Evolutionary conservation across 345 rosid species (phyloP).

Genomic region (Erysimum cheiranthoides): DNA sequence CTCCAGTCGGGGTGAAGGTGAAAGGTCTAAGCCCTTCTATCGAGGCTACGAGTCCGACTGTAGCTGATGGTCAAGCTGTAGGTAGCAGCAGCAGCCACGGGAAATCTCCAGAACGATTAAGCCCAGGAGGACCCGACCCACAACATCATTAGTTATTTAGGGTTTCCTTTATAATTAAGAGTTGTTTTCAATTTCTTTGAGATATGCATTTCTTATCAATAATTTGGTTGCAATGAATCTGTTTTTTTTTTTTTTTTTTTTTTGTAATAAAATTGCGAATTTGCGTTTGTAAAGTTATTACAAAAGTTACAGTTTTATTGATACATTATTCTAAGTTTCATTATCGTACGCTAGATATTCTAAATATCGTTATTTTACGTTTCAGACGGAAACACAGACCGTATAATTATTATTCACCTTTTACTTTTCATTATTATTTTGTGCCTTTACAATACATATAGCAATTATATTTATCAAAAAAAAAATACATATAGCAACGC

Average conservation of each 20-base stretch:
- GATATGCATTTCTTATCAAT: conserved; percentile 38
- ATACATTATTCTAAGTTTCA: background rate
- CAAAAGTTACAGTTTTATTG: conserved; percentile 22
- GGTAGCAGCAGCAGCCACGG: conserved; percentile 23
- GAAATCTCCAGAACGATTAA: conserved; percentile 42
- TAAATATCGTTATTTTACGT: background rate
- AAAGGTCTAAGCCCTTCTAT: conserved; percentile 35
- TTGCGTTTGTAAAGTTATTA: conserved; percentile 23
- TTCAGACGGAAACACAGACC: conserved; percentile 17
- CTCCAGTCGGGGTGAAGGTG: conserved; percentile 27
- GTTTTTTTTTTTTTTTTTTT: conserved; percentile 19
- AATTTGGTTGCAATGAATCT: conserved; percentile 31
- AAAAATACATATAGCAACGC: conserved; percentile 8
- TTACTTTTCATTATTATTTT: conserved; percentile 1
- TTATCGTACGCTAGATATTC: conserved; percentile 20
- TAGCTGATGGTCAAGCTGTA: conserved; percentile 22
- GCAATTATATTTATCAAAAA: no score
- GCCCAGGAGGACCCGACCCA: conserved; percentile 62
- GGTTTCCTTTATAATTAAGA: conserved; percentile 35
- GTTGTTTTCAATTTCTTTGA: conserved; percentile 29
- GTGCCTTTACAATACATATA: background rate
- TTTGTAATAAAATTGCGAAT: conserved; percentile 13
- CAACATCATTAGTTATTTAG: conserved; percentile 51
- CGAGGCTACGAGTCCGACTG: conserved; percentile 16
- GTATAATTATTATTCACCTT: conserved; percentile 3